A percentile compares a stretch with the other conserved stretches of the same genome.
Evolutionary conservation across 2,329 filamentous ascomycete species (phyloP).

Genomic region (Fusarium sp.): DNA sequence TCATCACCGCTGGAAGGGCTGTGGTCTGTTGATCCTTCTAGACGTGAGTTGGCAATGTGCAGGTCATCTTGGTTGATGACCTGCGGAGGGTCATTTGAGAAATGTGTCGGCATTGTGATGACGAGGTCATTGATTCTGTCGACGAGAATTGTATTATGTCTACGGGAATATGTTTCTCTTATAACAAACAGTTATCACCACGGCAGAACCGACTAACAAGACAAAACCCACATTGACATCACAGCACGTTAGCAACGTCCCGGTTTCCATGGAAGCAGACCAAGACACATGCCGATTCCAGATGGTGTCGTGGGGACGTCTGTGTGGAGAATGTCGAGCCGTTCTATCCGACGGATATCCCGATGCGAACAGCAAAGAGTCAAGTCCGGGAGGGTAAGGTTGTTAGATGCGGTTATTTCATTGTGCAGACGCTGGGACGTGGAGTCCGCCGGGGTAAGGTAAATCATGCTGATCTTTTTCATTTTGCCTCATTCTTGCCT

Average conservation of each 20-base stretch:
- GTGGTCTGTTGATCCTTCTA: slow-evolving; percentile 46
- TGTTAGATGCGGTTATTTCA: neutral
- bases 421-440: neutral
- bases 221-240: slow-evolving; percentile 39
- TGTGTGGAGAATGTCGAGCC: slow-evolving; percentile 22
- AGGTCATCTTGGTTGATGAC: slow-evolving; percentile 52
- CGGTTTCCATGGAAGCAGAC: slow-evolving; percentile 20
- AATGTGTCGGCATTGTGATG: slow-evolving; percentile 48
- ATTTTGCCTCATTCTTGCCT: neutral
- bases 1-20: slow-evolving; percentile 26
- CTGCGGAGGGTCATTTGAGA: slow-evolving; percentile 53
- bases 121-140: neutral
- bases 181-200: neutral
- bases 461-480: neutral
- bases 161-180: neutral
- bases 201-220: neutral
- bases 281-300: slow-evolving; percentile 22
- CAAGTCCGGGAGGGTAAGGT: neutral
- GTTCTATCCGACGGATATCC: slow-evolving; percentile 26
- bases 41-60: slow-evolving; percentile 51
- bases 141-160: neutral
- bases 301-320: slow-evolving; percentile 11
- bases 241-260: slow-evolving; percentile 8
- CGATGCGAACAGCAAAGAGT: neutral
- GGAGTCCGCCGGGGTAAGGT: neutral